phyloP scores from a whole-genome alignment of 2,329 filamentous ascomycete species.

The Aspergillus luchuensis region DNA sequence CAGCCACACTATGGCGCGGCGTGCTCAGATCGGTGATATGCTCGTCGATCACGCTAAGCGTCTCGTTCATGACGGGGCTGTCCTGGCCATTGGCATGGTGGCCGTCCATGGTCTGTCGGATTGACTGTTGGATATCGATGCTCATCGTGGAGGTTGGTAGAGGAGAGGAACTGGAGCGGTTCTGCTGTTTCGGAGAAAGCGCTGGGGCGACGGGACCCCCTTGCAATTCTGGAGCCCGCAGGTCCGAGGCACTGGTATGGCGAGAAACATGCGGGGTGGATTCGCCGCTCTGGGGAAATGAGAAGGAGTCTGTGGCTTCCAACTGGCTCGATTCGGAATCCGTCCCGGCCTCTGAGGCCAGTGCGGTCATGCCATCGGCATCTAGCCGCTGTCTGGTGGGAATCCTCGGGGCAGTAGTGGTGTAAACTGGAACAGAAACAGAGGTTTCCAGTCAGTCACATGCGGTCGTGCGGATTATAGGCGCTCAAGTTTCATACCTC shows the following conservation, averaged over 20 bases:
- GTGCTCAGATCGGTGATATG: constrained; percentile 86
- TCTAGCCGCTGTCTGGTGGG: constrained; percentile 24
- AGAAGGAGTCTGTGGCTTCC: constrained; percentile 25
- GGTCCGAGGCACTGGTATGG: constrained; percentile 38
- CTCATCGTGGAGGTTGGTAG: constrained; percentile 38
- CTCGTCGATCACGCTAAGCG: constrained; percentile 92
- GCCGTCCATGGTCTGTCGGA: constrained; percentile 51
- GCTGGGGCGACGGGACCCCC: constrained; percentile 21
- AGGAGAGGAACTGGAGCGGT: constrained; percentile 40
- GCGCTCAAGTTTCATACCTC: constrained; percentile 38
- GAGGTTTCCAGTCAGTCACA: constrained; percentile 1
- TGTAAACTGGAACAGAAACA: constrained; percentile 27
- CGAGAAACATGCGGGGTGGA: constrained; percentile 45
- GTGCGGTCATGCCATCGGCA: constrained; percentile 8
- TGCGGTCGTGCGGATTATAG: not conserved
- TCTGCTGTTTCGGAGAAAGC: constrained; percentile 28
- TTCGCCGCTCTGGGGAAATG: constrained; percentile 36
- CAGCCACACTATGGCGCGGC: constrained; percentile 55
- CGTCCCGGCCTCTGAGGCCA: constrained; percentile 9
- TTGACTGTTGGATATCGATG: constrained; percentile 46
- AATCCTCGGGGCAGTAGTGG: constrained; percentile 28
- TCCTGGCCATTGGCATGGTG: constrained; percentile 55
- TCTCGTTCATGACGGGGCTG: constrained; percentile 88
- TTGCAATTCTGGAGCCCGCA: constrained; percentile 24
- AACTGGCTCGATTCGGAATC: constrained; percentile 9